Base-by-base conservation (phyloP, 345 rosid species). In the Eutrema yunnanense region DNA sequence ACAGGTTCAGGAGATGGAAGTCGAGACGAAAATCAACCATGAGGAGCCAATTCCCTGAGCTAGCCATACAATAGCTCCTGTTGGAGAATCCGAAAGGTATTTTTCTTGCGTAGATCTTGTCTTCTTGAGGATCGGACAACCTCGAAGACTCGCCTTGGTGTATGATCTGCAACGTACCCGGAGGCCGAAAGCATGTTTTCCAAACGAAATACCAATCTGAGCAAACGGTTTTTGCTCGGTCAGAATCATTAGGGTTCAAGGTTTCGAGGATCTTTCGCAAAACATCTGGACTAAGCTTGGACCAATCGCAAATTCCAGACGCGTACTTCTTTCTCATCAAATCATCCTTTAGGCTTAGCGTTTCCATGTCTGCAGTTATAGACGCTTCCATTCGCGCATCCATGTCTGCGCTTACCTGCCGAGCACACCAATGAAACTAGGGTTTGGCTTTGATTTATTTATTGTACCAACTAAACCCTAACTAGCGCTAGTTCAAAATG, bases 151-250 rank as follows among this genome's bases (percentile, higher is more conserved):
- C 34, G 41, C 75, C 68, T 16, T 40, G 33, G 75, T 71, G 75
- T 61, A 61, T 61, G 44, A 51, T 41, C 44, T 4, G 68, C 8
- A 4, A 13, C 22, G 62, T 53, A 19, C 16, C 41, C 1, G 37
- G 62, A 33, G 61, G 68, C 34, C 1, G 57, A 36, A 6, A 5
- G 36, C 54, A 62, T 61, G 69, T 62, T 62, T 72, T 72, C 62
- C 62, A 51, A 3, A 62, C 37, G 8, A 37, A 8, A 8, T 16
- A 72, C 69, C 69, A 62, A 50, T 19, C n/a, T 34, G 43, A 62
- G 27, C 75, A 72, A 19, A 72, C 75, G 4, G 14, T 6, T 51
- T 62, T 72, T 12, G 69, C 52, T 32, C 14, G 44, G 75, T 72
- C 53, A 42, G 53, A 62, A 52, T 52, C 69, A 13, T 50, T 0